Conservation (phyloP, 371 early-diverging fungal species). For the Mortierella sp. region DNA sequence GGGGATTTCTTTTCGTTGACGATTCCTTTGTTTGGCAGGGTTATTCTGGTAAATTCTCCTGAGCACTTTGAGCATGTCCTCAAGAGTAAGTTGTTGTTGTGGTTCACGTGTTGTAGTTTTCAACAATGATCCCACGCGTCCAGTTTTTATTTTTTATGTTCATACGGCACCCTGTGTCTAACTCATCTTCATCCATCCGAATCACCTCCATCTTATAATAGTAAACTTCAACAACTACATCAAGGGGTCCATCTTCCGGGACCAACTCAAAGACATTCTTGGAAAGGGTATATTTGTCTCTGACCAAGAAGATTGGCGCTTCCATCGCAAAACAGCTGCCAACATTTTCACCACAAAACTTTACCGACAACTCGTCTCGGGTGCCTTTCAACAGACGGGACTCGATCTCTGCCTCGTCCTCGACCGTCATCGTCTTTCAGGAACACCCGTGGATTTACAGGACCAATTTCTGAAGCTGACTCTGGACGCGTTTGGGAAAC, state of each 20-base stretch:
- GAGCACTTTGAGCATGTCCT: conserved; percentile 39
- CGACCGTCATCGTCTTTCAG: conserved; percentile 15
- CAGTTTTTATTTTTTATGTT: too few species aligned
- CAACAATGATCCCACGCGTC: too few species aligned
- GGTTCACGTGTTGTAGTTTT: too few species aligned
- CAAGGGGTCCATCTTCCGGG: conserved; percentile 64
- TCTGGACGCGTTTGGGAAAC: conserved; percentile 46
- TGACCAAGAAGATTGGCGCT: conserved; percentile 67
- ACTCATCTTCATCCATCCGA: not conserved
- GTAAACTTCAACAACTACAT: conserved; percentile 62
- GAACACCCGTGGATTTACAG: conserved; percentile 32
- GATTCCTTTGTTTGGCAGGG: conserved; percentile 38
- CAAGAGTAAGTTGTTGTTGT: conserved; percentile 33
- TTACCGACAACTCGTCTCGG: conserved; percentile 69
- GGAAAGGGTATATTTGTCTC: conserved; percentile 82
- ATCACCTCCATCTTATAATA: not conserved
- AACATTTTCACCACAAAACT: conserved; percentile 80
- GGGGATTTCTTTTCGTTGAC: conserved; percentile 34
- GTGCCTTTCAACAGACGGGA: conserved; percentile 27
- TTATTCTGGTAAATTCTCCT: conserved; percentile 42
- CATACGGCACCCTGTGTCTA: not conserved
- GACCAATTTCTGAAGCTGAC: conserved; percentile 38
- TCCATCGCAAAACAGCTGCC: conserved; percentile 77
- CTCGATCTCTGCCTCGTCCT: conserved; percentile 29
- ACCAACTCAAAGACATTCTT: conserved; percentile 61